Percentiles rank a stretch among this genome's conserved stretches.
Conservation (phyloP, 495 filamentous ascomycete species). For the Podospora australis region DNA sequence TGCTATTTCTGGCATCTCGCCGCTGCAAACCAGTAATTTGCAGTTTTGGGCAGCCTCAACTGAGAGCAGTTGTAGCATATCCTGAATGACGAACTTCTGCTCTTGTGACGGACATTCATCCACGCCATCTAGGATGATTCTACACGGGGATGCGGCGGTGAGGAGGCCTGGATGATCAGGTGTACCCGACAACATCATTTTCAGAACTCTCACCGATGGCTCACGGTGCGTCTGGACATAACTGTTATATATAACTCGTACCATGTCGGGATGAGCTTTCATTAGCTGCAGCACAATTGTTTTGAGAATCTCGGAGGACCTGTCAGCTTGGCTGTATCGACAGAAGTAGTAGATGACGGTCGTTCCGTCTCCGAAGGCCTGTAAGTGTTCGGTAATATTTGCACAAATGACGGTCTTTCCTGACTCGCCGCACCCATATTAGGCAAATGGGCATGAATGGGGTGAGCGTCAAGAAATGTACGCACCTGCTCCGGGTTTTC, state of each 20-base stretch:
- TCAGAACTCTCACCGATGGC: neutral
- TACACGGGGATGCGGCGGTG: neutral
- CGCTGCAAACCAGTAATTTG: neutral
- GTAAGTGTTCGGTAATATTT: neutral
- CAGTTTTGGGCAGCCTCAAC: neutral
- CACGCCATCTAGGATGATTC: neutral
- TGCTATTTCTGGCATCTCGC: neutral
- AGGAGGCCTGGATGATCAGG: neutral
- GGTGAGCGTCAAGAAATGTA: neutral
- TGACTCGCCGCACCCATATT: neutral
- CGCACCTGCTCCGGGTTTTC: neutral
- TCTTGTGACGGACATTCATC: neutral
- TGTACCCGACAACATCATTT: neutral
- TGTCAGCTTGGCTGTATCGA: neutral
- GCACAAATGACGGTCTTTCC: neutral
- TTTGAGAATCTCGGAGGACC: neutral
- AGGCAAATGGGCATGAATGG: neutral
- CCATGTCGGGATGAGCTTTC: neutral
- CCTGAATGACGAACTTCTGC: neutral
- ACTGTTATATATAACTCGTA: neutral
- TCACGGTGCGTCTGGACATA: neutral
- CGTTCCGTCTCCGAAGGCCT: neutral
- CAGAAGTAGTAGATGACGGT: neutral
- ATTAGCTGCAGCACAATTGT: neutral
- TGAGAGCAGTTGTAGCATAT: neutral